Conservation (phyloP, 108 stramenopile genomes). For the Nitzschia putrida region DNA sequence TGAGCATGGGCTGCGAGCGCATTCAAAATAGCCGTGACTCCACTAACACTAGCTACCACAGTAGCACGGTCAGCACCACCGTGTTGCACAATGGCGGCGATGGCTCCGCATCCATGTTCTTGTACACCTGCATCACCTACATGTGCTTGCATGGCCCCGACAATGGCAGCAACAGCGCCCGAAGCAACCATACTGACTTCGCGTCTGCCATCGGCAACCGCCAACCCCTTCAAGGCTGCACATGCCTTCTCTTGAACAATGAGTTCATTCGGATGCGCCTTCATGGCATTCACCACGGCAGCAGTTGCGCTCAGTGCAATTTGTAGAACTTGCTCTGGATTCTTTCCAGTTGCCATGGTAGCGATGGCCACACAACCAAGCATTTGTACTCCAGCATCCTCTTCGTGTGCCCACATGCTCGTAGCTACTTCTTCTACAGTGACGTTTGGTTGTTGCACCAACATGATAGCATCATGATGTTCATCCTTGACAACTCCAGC, state of each 20-base stretch:
- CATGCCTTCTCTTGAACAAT: conserved; percentile 86
- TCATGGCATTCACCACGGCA: conserved; percentile 84
- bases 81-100: conserved; percentile 63
- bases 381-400: conserved; percentile 89
- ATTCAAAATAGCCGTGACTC: conserved; percentile 80
- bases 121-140: conserved; percentile 77
- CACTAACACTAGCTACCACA: conserved; percentile 75
- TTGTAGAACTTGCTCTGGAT: conserved; percentile 31
- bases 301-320: conserved; percentile 74
- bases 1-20: conserved; percentile 71
- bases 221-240: conserved; percentile 53
- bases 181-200: conserved; percentile 86
- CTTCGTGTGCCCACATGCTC: conserved; percentile 88
- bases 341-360: conserved; percentile 31
- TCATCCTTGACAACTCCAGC: conserved; percentile 70
- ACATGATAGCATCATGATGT: conserved; percentile 86
- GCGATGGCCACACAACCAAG: conserved; percentile 72
- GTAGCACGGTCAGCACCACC: conserved; percentile 82
- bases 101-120: conserved; percentile 72
- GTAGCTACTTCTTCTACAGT: conserved; percentile 67
- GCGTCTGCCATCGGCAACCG: conserved; percentile 62
- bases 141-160: conserved; percentile 90
- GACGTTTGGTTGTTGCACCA: conserved; percentile 70
- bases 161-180: conserved; percentile 78
- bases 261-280: conserved; percentile 84